Evolutionary conservation across 345 rosid genomes (phyloP).

Genomic region (Euphorbia tirucalli): DNA sequence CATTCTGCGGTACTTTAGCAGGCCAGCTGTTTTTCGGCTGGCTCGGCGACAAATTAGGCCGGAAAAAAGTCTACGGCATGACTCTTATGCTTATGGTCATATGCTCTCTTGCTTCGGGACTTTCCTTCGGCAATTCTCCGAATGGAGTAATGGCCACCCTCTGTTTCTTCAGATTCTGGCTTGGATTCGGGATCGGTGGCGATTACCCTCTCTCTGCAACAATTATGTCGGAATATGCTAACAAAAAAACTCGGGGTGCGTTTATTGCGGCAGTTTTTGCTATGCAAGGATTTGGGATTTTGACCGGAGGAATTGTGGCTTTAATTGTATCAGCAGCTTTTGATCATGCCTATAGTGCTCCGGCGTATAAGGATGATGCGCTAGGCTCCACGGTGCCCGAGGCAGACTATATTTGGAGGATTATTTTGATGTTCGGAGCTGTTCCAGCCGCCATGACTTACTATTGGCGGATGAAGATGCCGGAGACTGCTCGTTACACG

Average conservation of each 20-base stretch:
- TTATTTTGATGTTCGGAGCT: slow-evolving; percentile 21
- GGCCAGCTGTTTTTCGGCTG: slow-evolving; percentile 27
- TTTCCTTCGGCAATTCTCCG: slow-evolving; percentile 14
- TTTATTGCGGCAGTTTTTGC: slow-evolving; percentile 24
- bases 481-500: slow-evolving; percentile 26
- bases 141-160: slow-evolving; percentile 21
- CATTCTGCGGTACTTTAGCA: slow-evolving; percentile 20
- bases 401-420: slow-evolving; percentile 26
- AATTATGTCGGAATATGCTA: slow-evolving; percentile 25
- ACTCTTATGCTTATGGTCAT: slow-evolving; percentile 26
- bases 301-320: slow-evolving; percentile 19
- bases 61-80: slow-evolving; percentile 19
- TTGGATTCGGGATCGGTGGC: slow-evolving; percentile 24
- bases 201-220: slow-evolving; percentile 24
- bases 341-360: slow-evolving; percentile 15
- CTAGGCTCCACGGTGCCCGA: slow-evolving; percentile 15
- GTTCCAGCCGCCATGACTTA: slow-evolving; percentile 20
- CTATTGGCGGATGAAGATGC: slow-evolving; percentile 28
- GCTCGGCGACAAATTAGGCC: slow-evolving; percentile 26
- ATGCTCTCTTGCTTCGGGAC: slow-evolving; percentile 22
- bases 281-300: slow-evolving; percentile 24
- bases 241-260: slow-evolving; percentile 20
- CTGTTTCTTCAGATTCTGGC: slow-evolving; percentile 27
- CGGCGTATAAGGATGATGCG: slow-evolving; percentile 6
- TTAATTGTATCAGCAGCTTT: slow-evolving; percentile 12